Conservation (phyloP, 2,329 filamentous ascomycete genomes). For the Hirsutella thompsonii region DNA sequence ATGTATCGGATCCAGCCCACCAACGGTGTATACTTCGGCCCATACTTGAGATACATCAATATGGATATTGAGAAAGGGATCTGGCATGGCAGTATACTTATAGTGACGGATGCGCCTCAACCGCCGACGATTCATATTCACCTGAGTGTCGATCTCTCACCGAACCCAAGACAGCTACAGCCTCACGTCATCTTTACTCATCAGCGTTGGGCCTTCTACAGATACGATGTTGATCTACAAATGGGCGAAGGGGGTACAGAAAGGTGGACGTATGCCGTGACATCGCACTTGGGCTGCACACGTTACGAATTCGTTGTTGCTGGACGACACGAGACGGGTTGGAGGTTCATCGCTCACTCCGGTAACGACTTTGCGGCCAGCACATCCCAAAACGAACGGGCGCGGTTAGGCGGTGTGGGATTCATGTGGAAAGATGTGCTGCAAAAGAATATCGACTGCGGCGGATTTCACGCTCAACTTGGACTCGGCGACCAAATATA, state of each 20-base stretch:
- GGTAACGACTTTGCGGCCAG: slow-evolving; percentile 90
- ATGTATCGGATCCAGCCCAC: slow-evolving; percentile 89
- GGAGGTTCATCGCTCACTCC: slow-evolving; percentile 92
- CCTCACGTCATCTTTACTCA: slow-evolving; percentile 76
- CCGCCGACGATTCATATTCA: slow-evolving; percentile 95
- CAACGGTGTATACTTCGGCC: slow-evolving; percentile 96
- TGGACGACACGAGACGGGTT: slow-evolving; percentile 77
- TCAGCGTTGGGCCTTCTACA: slow-evolving; percentile 90
- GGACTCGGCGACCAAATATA: slow-evolving; percentile 92
- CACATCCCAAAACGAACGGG: slow-evolving; percentile 75
- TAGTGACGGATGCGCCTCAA: slow-evolving; percentile 82
- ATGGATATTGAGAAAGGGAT: slow-evolving; percentile 88
- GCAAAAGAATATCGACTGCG: slow-evolving; percentile 92
- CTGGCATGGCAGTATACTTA: slow-evolving; percentile 88
- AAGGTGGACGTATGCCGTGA: slow-evolving; percentile 97
- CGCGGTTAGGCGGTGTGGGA: slow-evolving; percentile 74
- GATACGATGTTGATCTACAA: slow-evolving; percentile 78
- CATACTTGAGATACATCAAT: slow-evolving; percentile 89
- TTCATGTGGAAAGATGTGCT: slow-evolving; percentile 99
- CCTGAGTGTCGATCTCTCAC: slow-evolving; percentile 77
- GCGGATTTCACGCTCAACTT: slow-evolving; percentile 88
- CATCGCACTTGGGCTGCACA: slow-evolving; percentile 93
- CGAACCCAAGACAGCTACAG: slow-evolving; percentile 79
- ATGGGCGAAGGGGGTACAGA: slow-evolving; percentile 75
- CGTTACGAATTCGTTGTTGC: slow-evolving; percentile 95